Base-by-base conservation (phyloP, 2,329 filamentous ascomycete genomes). In the Xylaria sp. region DNA sequence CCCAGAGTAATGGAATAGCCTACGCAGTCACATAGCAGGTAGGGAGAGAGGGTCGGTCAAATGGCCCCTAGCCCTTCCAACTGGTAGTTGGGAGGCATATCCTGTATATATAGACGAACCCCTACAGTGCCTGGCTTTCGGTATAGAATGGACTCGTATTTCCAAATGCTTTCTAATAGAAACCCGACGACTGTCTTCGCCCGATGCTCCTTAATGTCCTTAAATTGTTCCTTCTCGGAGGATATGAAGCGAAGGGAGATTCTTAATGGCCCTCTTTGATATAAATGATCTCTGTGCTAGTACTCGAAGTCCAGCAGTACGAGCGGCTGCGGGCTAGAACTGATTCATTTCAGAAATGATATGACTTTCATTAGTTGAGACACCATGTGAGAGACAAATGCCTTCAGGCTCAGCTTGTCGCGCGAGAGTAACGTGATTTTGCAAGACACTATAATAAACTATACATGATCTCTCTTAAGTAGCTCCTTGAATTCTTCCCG, bases 131-230 rank as follows among this genome's bases (percentile, higher is more conserved):
- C 25, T 28, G 18, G 13, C 49, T 18, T 20, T 54, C 25, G 5
- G 49, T 54, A 20, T 28, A 31, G 49, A 13, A 54, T 54, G 23
- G 31, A 33, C 3, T 54, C 25, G 31, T 54, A 54, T 54, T 54
- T 25, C 23, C 23, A 31, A 2, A 54, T 13, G 18, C 25, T 13
- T 54, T 31, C 23, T 15, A 54, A 25, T 18, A 54, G 28, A 31
- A 10, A 8, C 25, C 25, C 1, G 49, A 31, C 25, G 13, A 54
- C 25, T 54, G 8, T 31, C 28, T 25, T 54, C 49, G 28, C 23
- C 25, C 25, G 10, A 25, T 10, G 31, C 49, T 33, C 25, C 49
- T 31, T 7, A 25, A 31, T 25, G 3, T 31, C 13, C 28, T 54
- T 25, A 54, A 15, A 31, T n/a, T 13, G 10, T 54, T 33, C 49